Evolutionary conservation across 257 asterid species (phyloP).

Genomic region (Forsythia suspensa): DNA sequence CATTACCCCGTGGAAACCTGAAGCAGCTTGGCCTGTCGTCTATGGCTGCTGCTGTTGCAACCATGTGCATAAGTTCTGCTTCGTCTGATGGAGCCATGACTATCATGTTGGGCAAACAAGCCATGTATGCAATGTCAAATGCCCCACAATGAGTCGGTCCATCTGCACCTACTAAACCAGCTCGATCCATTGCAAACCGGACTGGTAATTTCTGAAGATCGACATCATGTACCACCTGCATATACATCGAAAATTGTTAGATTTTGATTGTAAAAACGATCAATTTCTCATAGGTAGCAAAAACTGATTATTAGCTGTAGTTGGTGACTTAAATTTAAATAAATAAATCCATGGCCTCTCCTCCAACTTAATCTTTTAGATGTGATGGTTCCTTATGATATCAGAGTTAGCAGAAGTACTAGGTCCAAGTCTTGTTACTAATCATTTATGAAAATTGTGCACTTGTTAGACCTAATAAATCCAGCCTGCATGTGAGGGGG

Average conservation of each 20-base stretch:
- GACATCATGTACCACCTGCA: constrained; percentile 53
- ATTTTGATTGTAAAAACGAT: not conserved
- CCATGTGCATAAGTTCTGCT: constrained; percentile 56
- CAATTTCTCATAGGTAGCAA: too few species aligned
- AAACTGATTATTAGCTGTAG: too few species aligned
- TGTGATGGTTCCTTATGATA: too few species aligned
- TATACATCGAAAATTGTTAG: not conserved
- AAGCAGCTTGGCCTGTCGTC: constrained; percentile 51
- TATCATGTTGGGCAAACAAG: constrained; percentile 57
- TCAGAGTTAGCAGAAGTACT: too few species aligned
- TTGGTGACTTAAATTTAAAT: too few species aligned
- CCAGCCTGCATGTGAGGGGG: too few species aligned
- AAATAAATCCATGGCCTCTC: too few species aligned
- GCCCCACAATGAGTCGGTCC: constrained; percentile 61
- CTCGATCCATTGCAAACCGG: constrained; percentile 59
- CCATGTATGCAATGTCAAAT: constrained; percentile 51
- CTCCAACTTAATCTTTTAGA: too few species aligned
- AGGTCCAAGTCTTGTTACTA: too few species aligned
- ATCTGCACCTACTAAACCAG: constrained; percentile 55
- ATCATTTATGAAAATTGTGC: too few species aligned
- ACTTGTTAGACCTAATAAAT: too few species aligned
- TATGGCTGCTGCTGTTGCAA: constrained; percentile 48
- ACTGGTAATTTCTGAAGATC: constrained; percentile 55
- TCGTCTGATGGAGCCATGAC: constrained; percentile 58
- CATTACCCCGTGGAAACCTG: constrained; percentile 54